Percentiles rank a stretch among this genome's conserved stretches.
These are phyloP conservation scores for Trichoderma sp. DNA, from an alignment of 2,329 filamentous ascomycete genomes.

Conservation along the genomic window DNA sequence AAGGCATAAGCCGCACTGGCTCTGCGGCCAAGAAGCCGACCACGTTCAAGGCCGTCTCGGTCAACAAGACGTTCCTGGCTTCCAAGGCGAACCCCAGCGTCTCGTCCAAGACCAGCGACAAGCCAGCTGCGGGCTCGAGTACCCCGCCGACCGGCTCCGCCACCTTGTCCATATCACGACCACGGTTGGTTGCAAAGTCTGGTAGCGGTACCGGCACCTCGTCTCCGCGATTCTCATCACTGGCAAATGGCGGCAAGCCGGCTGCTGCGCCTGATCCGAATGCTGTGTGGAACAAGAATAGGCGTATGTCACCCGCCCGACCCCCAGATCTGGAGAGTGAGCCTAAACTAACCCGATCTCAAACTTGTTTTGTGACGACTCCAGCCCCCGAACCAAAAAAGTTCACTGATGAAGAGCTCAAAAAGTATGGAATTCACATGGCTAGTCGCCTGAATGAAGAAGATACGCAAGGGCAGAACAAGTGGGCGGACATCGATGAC, in stretches of 20 bases:
- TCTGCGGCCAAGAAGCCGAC: constrained; percentile 71
- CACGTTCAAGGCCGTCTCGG: constrained; percentile 82
- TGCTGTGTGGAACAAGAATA: constrained; percentile 87
- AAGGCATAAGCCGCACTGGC: constrained; percentile 59
- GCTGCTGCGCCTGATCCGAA: constrained; percentile 68
- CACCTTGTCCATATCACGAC: constrained; percentile 59
- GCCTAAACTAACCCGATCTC: constrained; percentile 33
- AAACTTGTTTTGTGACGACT: constrained; percentile 48
- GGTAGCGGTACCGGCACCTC: constrained; percentile 62
- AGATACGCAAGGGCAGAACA: constrained; percentile 72
- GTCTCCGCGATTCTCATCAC: constrained; percentile 46
- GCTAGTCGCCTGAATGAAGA: constrained; percentile 77
- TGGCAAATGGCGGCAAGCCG: constrained; percentile 60
- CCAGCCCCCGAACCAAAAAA: constrained; percentile 74
- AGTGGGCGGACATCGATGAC: constrained; percentile 89
- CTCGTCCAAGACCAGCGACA: constrained; percentile 55
- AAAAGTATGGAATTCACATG: constrained; percentile 84
- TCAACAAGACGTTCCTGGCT: constrained; percentile 82
- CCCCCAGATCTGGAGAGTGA: neutral
- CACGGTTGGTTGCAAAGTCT: constrained; percentile 75
- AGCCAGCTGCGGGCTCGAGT: constrained; percentile 51
- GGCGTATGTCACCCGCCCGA: constrained; percentile 59
- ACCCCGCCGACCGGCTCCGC: constrained; percentile 51
- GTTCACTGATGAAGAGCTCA: constrained; percentile 83
- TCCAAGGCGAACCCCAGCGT: constrained; percentile 61